Evolutionary conservation across 1,139 yeast species (phyloP).

Genomic region (Geotrichum aggregatum): DNA sequence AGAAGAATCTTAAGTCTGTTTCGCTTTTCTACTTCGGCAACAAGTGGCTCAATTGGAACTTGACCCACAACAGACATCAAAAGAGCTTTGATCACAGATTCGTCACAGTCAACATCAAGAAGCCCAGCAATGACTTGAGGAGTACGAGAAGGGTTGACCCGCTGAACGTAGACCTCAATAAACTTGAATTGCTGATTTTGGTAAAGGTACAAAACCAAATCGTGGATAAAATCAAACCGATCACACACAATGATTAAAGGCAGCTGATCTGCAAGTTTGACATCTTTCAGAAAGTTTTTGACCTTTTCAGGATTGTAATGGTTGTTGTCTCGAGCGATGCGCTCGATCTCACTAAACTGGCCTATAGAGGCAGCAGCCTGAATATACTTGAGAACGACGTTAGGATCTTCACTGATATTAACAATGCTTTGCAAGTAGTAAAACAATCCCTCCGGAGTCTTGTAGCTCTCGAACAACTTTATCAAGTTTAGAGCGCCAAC

Average conservation of each 20-base stretch:
- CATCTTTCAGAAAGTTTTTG: slow-evolving; percentile 92
- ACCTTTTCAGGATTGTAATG: slow-evolving; percentile 96
- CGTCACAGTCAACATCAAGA: slow-evolving; percentile 96
- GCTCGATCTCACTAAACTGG: slow-evolving; percentile 89
- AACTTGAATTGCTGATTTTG: slow-evolving; percentile 93
- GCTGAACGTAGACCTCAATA: slow-evolving; percentile 95
- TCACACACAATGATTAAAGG: slow-evolving; percentile 97
- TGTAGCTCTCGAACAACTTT: slow-evolving; percentile 88
- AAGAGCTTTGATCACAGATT: slow-evolving; percentile 73
- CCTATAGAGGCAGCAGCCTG: slow-evolving; percentile 90
- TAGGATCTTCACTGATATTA: slow-evolving; percentile 88
- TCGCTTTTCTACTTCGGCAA: slow-evolving; percentile 92
- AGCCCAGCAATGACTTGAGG: slow-evolving; percentile 96
- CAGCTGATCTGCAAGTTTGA: slow-evolving; percentile 87
- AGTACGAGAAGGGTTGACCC: slow-evolving; percentile 90
- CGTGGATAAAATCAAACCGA: slow-evolving; percentile 87
- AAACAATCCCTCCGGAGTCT: slow-evolving; percentile 88
- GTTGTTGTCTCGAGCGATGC: slow-evolving; percentile 89
- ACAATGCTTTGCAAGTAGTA: slow-evolving; percentile 91
- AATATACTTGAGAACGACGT: slow-evolving; percentile 91
- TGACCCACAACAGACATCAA: slow-evolving; percentile 89
- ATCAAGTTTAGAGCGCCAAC: slow-evolving; percentile 83
- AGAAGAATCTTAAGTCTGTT: slow-evolving; percentile 85
- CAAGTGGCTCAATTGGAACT: slow-evolving; percentile 86
- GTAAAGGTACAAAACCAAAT: slow-evolving; percentile 85